Evolutionary conservation across 768 basidiomycete genomes (phyloP), one percentile per base, ranked within the genome.

Genomic region (Kwoniella botswanensis): DNA sequence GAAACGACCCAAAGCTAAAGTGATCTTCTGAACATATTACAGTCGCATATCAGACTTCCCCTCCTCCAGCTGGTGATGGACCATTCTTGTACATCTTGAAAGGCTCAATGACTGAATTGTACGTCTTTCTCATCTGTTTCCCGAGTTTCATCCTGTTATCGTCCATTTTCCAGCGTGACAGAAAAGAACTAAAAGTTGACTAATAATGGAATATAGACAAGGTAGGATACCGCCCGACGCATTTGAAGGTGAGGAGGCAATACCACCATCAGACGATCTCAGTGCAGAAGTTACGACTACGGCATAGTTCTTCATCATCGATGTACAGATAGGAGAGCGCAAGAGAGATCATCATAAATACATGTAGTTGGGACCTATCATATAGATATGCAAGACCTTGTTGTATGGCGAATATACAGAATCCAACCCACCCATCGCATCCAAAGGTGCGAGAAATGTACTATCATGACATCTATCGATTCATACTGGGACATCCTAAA

Each of bases 141-240:
- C 13, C 41, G 22, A 15, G 15, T n/a, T 10, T 21, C n/a, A 21
- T 24, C 35, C 35, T 35, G 7, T 35, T 35, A 7, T 35, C 35
- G 35, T 35, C 35, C 35, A 35, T 7, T 35, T 35, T 7, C 35
- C 35, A 35, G 7, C 7, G 6, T 35, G 4, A 1, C 35, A 35
- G 35, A 35, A 35, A 35, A 35, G 35, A 35, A 35, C 6, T 35
- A 35, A 35, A 15, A 22, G 55, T 24, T 29, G 41, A 59, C 26
- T 35, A 7, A 26, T 52, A 15, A 26, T 26, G 13, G n/a, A n/a
- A 13, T 18, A 26, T 52, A 83, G 91, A 74, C 94, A 96, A 86
- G 94, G 94, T 43, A 90, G 93, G 78, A 84, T 94, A 42, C 94
- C 94, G 11, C 84, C 87, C 57, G 92, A 93, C 73, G 94, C 94